Percentiles rank a stretch among this genome's conserved stretches.
Evolutionary conservation across 495 filamentous ascomycete genomes (phyloP).

Genomic region (Cercophora sp.): DNA sequence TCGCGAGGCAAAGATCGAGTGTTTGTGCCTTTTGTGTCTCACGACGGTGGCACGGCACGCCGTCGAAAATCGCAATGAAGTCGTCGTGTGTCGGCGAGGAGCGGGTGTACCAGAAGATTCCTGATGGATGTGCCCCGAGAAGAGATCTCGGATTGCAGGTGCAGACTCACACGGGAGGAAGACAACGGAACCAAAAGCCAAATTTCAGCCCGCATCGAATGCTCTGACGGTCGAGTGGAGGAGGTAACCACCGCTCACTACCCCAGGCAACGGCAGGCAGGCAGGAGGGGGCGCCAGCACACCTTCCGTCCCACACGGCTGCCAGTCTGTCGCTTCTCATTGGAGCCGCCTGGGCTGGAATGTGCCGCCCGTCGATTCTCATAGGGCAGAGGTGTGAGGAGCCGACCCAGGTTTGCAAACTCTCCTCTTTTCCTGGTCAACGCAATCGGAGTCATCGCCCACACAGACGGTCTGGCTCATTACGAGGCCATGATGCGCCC

Average conservation of each 20-base stretch:
- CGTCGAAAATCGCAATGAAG: not conserved
- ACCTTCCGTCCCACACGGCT: slow-evolving; percentile 21
- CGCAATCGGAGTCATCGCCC: slow-evolving; percentile 26
- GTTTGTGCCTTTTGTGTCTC: not conserved
- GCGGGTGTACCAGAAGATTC: too few relatives aligned
- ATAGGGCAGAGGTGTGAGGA: slow-evolving; percentile 31
- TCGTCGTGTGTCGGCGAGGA: too few relatives aligned
- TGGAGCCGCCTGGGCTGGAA: slow-evolving; percentile 26
- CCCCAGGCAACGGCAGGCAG: slow-evolving; percentile 23
- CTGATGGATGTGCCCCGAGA: too few relatives aligned
- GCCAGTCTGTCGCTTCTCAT: slow-evolving; percentile 14
- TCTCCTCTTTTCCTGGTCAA: slow-evolving; percentile 1
- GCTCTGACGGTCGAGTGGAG: not conserved
- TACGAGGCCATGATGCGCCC: too few relatives aligned
- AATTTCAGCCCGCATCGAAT: not conserved
- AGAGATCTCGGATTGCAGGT: too few relatives aligned
- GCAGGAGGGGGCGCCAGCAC: slow-evolving; percentile 19
- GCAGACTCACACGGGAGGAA: too few relatives aligned
- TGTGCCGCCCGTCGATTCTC: slow-evolving; percentile 19
- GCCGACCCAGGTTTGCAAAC: too few relatives aligned
- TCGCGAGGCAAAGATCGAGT: slow-evolving; percentile 3
- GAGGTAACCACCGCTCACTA: slow-evolving; percentile 5
- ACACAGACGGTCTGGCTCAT: too few relatives aligned
- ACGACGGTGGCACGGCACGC: too few relatives aligned
- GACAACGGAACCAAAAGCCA: not conserved